Evolutionary conservation across 2,329 filamentous ascomycete species (phyloP).

Genomic region (Bipolaris sorokiniana): DNA sequence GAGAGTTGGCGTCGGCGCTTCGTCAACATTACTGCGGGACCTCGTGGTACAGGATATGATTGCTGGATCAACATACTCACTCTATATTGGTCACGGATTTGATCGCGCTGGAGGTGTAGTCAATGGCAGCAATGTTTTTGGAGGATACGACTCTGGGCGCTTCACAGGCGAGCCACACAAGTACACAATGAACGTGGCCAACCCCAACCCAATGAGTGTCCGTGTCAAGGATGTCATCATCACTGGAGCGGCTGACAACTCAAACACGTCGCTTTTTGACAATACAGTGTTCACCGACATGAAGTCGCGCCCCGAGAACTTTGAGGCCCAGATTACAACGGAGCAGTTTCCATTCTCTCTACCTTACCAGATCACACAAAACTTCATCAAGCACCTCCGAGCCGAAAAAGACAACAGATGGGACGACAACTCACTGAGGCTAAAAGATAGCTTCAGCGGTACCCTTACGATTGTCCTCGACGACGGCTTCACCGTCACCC

Average conservation of each 20-base stretch:
- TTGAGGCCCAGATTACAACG: slow-evolving; percentile 53
- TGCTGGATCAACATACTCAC: slow-evolving; percentile 50
- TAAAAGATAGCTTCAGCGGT: slow-evolving; percentile 48
- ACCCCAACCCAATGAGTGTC: slow-evolving; percentile 47
- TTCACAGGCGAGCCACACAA: slow-evolving; percentile 47
- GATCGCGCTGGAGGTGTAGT: slow-evolving; percentile 50
- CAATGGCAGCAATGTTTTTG: slow-evolving; percentile 53
- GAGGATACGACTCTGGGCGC: slow-evolving; percentile 54
- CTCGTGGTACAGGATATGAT: slow-evolving; percentile 46
- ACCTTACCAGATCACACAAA: slow-evolving; percentile 50
- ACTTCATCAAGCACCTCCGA: slow-evolving; percentile 46
- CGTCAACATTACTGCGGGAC: slow-evolving; percentile 50
- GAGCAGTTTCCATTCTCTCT: slow-evolving; percentile 52
- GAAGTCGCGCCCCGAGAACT: slow-evolving; percentile 37
- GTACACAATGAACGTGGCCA: slow-evolving; percentile 40
- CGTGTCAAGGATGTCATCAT: slow-evolving; percentile 51
- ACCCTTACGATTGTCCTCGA: slow-evolving; percentile 51
- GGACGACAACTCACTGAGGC: slow-evolving; percentile 47
- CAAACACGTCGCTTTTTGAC: slow-evolving; percentile 48
- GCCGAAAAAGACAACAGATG: slow-evolving; percentile 48
- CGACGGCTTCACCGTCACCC: slow-evolving; percentile 49
- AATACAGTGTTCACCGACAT: slow-evolving; percentile 38
- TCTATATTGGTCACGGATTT: slow-evolving; percentile 53
- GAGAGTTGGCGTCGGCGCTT: slow-evolving; percentile 50
- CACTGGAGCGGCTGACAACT: slow-evolving; percentile 34